phyloP scores from a whole-genome alignment of 371 early-diverging fungal species.

The Funneliformis caledonium region DNA sequence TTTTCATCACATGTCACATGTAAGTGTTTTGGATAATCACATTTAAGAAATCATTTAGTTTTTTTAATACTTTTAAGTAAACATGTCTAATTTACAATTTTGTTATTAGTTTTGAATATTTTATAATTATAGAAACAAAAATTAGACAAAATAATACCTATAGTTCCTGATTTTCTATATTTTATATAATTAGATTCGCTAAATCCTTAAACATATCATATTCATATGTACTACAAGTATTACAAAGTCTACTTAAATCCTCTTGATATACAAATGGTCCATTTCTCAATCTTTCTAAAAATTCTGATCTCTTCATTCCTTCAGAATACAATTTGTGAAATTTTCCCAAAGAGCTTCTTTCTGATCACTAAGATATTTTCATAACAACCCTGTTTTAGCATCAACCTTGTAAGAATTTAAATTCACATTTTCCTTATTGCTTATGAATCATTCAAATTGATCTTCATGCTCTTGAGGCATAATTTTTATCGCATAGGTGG shows the following conservation, averaged over 20 bases:
- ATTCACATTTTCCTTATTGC: background rate
- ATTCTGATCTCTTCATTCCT: background rate
- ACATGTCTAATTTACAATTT: background rate
- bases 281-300: background rate
- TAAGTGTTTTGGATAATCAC: slow-evolving; percentile 1
- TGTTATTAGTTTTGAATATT: background rate
- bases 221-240: background rate
- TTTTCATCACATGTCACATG: background rate
- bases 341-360: too few species aligned
- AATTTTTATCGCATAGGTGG: background rate
- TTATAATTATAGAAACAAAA: background rate
- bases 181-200: background rate
- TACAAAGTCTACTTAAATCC: background rate
- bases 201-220: background rate
- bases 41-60: slow-evolving; percentile 1
- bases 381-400: background rate
- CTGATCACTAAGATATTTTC: too few species aligned
- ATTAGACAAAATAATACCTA: background rate
- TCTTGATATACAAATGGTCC: background rate
- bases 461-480: background rate
- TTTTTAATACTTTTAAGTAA: background rate
- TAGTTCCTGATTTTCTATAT: background rate
- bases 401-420: background rate
- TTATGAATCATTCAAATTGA: background rate
- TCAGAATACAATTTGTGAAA: too few species aligned